A percentile compares a stretch with the other conserved stretches of the same genome.
Evolutionary conservation across 2,329 filamentous ascomycete species (phyloP).

Genomic region (Sporothrix pseudoabietina): DNA sequence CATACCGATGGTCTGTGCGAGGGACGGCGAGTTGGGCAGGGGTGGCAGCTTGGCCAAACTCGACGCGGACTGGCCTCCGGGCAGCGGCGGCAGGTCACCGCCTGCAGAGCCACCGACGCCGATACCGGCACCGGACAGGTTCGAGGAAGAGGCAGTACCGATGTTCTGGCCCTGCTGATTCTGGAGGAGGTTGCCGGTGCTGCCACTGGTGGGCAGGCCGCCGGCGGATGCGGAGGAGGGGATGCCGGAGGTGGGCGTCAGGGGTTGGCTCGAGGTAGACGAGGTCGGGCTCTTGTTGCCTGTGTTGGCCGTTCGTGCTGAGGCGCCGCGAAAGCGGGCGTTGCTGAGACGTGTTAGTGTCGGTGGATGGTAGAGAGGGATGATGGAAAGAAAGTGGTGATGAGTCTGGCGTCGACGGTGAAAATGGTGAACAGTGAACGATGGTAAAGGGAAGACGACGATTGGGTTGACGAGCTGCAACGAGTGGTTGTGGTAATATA

Average conservation of each 20-base stretch:
- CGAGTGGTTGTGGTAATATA: not conserved
- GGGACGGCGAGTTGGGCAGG: constrained; percentile 63
- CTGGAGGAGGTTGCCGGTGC: constrained; percentile 18
- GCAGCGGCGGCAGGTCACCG: constrained; percentile 48
- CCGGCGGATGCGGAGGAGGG: constrained; percentile 20
- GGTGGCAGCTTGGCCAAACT: constrained; percentile 62
- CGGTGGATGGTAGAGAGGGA: not conserved
- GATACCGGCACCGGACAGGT: not conserved
- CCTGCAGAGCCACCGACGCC: constrained; percentile 4
- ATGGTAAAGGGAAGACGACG: not conserved
- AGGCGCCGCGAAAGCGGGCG: constrained; percentile 33
- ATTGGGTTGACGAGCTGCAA: not conserved
- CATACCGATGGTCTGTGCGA: constrained; percentile 68
- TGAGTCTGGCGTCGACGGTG: not conserved
- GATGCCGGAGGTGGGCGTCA: constrained; percentile 46
- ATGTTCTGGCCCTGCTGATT: not conserved
- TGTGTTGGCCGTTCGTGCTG: constrained; percentile 25
- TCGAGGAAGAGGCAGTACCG: not conserved
- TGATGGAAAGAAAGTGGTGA: not conserved
- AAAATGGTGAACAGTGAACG: not conserved
- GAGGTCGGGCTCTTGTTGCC: constrained; percentile 32
- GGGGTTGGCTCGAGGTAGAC: constrained; percentile 32
- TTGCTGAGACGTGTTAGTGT: constrained; percentile 24
- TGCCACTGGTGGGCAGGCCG: constrained; percentile 20
- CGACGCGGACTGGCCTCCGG: constrained; percentile 55